These are phyloP conservation scores for Suillus ampliporus DNA, from an alignment of 768 basidiomycete species.

Conservation along the genomic window DNA sequence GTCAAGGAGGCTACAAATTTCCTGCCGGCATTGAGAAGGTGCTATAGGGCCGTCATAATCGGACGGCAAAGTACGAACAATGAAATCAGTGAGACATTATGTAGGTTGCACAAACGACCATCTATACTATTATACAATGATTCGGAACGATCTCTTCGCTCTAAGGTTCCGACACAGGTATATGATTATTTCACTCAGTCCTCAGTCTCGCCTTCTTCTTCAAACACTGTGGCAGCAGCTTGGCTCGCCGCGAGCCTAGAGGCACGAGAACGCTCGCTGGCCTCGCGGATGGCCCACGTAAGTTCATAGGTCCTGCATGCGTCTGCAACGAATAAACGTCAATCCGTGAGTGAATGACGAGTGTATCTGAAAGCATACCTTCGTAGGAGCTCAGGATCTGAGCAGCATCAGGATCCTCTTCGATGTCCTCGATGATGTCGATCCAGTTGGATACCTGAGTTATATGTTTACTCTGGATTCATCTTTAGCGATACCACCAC, in stretches of 20 bases:
- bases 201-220: slow-evolving; percentile 29
- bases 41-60: slow-evolving; percentile 9
- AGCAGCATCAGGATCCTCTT: slow-evolving; percentile 80
- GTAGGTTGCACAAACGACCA: neutral
- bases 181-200: slow-evolving; percentile 19
- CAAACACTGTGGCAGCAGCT: slow-evolving; percentile 31
- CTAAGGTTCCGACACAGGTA: neutral
- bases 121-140: slow-evolving; percentile 6
- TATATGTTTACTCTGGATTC: neutral
- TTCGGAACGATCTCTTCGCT: slow-evolving; percentile 1
- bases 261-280: slow-evolving; percentile 69
- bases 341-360: neutral
- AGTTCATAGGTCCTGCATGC: slow-evolving; percentile 89
- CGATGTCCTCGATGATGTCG: slow-evolving; percentile 88
- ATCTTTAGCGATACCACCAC: slow-evolving; percentile 8
- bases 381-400: slow-evolving; percentile 86
- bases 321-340: slow-evolving; percentile 49
- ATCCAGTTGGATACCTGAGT: slow-evolving; percentile 77
- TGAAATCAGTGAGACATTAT: neutral
- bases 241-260: slow-evolving; percentile 46
- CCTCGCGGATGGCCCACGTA: slow-evolving; percentile 91
- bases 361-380: slow-evolving; percentile 47
- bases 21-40: slow-evolving; percentile 45
- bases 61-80: neutral
- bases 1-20: slow-evolving; percentile 46